Evolutionary conservation across 805 yeast genomes (phyloP).

Genomic region (Metschnikowia drakensbergensis): DNA sequence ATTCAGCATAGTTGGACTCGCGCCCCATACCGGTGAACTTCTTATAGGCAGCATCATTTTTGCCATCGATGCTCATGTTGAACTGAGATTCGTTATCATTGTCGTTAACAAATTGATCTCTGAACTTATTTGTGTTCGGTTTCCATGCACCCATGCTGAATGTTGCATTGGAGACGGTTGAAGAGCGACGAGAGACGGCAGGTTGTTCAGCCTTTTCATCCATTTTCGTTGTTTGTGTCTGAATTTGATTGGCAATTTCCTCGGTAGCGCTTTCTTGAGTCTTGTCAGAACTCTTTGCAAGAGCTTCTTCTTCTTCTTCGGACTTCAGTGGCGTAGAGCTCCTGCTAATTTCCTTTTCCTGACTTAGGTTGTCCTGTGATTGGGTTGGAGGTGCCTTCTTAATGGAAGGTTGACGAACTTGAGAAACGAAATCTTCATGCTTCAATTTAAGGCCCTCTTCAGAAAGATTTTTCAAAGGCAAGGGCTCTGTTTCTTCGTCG

Average conservation of each 20-base stretch:
- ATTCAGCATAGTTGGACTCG: constrained; percentile 18
- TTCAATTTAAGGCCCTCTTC: constrained; percentile 7
- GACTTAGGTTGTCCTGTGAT: background rate
- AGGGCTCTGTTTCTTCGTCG: constrained; percentile 3
- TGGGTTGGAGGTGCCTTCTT: constrained; percentile 34
- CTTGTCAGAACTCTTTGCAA: background rate
- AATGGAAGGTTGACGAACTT: constrained; percentile 22
- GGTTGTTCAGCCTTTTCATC: background rate
- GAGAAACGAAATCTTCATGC: constrained; percentile 12
- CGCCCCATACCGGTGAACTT: constrained; percentile 31
- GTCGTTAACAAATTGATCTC: constrained; percentile 47
- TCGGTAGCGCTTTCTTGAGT: background rate
- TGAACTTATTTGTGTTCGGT: constrained; percentile 50
- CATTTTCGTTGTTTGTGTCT: background rate
- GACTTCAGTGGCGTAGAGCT: background rate
- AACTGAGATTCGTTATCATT: constrained; percentile 36
- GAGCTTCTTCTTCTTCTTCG: background rate
- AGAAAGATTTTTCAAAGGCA: background rate
- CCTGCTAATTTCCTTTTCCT: background rate
- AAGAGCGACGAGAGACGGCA: constrained; percentile 27
- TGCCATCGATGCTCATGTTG: constrained; percentile 15
- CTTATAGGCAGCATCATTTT: constrained; percentile 26
- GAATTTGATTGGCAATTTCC: background rate
- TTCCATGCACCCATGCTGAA: constrained; percentile 54
- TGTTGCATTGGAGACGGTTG: constrained; percentile 29